Percentiles rank a stretch among this genome's conserved stretches.
phyloP scores from a whole-genome alignment of 2,329 filamentous ascomycete genomes.

The Rhexocercosporidium sp. region DNA sequence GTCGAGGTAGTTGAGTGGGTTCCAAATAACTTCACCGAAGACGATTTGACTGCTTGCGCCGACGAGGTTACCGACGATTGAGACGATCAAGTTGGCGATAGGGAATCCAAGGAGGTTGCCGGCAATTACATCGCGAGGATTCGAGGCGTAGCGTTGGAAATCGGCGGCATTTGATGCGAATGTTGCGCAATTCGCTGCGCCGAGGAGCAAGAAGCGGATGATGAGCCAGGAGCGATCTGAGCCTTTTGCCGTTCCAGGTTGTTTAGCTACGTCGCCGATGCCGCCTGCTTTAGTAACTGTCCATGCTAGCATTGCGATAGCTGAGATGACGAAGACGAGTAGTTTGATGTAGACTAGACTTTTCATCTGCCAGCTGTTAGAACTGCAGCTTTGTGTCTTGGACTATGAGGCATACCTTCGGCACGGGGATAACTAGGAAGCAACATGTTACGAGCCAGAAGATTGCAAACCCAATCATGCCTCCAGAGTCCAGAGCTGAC shows the following conservation, averaged over 20 bases:
- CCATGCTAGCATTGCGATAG: slow-evolving; percentile 49
- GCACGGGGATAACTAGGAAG: slow-evolving; percentile 47
- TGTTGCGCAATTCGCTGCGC: slow-evolving; percentile 44
- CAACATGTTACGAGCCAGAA: slow-evolving; percentile 49
- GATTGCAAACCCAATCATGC: slow-evolving; percentile 49
- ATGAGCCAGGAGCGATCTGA: slow-evolving; percentile 46
- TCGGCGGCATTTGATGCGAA: slow-evolving; percentile 50
- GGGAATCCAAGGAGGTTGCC: slow-evolving; percentile 50
- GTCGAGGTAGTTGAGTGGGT: slow-evolving; percentile 45
- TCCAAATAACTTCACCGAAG: slow-evolving; percentile 46
- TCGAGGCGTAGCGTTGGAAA: slow-evolving; percentile 50
- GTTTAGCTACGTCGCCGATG: slow-evolving; percentile 37
- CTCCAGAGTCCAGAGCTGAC: slow-evolving; percentile 47
- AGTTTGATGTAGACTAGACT: slow-evolving; percentile 45
- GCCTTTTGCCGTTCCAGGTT: slow-evolving; percentile 42
- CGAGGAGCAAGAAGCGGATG: slow-evolving; percentile 46
- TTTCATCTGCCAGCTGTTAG: slow-evolving; percentile 39
- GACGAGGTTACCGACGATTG: slow-evolving; percentile 48
- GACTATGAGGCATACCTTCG: slow-evolving; percentile 36
- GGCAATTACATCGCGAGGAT: slow-evolving; percentile 48
- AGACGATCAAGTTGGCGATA: slow-evolving; percentile 44
- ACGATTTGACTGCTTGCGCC: slow-evolving; percentile 41
- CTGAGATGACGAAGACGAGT: slow-evolving; percentile 45
- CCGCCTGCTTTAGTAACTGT: slow-evolving; percentile 44
- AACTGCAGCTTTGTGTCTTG: slow-evolving; percentile 28